Percentiles rank a stretch among this genome's conserved stretches.
Evolutionary conservation across 306 rosid genomes (phyloP).

Genomic region (Vigna radiata): DNA sequence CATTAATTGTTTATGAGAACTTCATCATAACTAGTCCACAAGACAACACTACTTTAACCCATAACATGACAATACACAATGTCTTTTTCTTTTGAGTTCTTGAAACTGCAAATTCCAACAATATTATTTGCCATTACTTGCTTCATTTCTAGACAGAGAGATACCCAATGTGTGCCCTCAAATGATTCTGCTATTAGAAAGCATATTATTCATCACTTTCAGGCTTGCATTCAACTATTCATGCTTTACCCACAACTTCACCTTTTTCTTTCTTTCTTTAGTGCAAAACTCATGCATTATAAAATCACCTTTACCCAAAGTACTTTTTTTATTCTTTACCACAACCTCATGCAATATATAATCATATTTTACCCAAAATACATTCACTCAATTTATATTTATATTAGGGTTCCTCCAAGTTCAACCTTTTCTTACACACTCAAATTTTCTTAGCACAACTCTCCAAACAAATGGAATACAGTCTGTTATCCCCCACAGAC

Average conservation of each 20-base stretch:
- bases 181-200: conserved; percentile 29
- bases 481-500: conserved; percentile 49
- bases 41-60: conserved; percentile 39
- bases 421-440: conserved; percentile 3
- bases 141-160: background rate
- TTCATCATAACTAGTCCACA: conserved; percentile 40
- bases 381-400: conserved; percentile 1
- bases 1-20: conserved; percentile 13
- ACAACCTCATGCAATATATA: conserved; percentile 36
- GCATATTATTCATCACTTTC: conserved; percentile 29
- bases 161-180: conserved; percentile 1
- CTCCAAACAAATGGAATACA: conserved; percentile 63
- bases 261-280: background rate
- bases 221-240: conserved; percentile 37
- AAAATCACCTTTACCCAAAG: background rate
- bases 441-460: conserved; percentile 23
- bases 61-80: conserved; percentile 35
- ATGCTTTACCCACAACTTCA: conserved; percentile 33
- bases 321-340: background rate
- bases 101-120: conserved; percentile 26
- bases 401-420: conserved; percentile 6
- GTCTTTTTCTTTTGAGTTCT: conserved; percentile 24
- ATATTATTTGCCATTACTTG: conserved; percentile 19
- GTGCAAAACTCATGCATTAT: conserved; percentile 30
- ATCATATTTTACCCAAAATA: conserved; percentile 16